phyloP scores from a whole-genome alignment of 2,329 filamentous ascomycete genomes.

The Byssochlamys sp. region DNA sequence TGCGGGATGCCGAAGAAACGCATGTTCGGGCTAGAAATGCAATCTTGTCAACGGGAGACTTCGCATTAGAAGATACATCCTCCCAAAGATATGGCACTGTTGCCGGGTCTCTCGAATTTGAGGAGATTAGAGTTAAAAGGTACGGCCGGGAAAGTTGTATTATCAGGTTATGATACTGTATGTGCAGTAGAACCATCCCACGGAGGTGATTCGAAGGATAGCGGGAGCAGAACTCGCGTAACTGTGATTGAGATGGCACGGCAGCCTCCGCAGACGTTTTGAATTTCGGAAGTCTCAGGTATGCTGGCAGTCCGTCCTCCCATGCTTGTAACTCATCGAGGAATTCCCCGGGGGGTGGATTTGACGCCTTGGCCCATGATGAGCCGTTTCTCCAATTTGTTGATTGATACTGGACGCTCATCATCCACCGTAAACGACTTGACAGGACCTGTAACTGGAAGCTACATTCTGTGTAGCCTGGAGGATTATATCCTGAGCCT shows the following conservation, averaged over 20 bases:
- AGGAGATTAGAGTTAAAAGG: conserved; percentile 10
- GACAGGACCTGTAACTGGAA: conserved; percentile 13
- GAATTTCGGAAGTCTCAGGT: conserved; percentile 18
- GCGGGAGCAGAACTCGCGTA: conserved; percentile 1
- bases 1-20: conserved; percentile 23
- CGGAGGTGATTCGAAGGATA: conserved; percentile 11
- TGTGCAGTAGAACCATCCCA: conserved; percentile 20
- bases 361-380: neutral
- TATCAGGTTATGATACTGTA: conserved; percentile 25
- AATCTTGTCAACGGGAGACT: conserved; percentile 7
- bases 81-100: neutral
- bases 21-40: conserved; percentile 14
- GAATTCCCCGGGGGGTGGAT: conserved; percentile 5
- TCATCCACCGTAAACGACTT: conserved; percentile 6
- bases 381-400: neutral
- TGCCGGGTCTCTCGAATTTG: conserved; percentile 5
- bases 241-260: conserved; percentile 15
- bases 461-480: conserved; percentile 20
- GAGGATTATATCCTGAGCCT: conserved; percentile 16
- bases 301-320: conserved; percentile 13
- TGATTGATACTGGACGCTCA: conserved; percentile 1
- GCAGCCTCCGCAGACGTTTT: conserved; percentile 15
- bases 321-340: conserved; percentile 15
- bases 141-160: conserved; percentile 24
- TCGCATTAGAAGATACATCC: neutral